phyloP scores from a whole-genome alignment of 805 yeast genomes.

The Starmerella ratchasimensis region DNA sequence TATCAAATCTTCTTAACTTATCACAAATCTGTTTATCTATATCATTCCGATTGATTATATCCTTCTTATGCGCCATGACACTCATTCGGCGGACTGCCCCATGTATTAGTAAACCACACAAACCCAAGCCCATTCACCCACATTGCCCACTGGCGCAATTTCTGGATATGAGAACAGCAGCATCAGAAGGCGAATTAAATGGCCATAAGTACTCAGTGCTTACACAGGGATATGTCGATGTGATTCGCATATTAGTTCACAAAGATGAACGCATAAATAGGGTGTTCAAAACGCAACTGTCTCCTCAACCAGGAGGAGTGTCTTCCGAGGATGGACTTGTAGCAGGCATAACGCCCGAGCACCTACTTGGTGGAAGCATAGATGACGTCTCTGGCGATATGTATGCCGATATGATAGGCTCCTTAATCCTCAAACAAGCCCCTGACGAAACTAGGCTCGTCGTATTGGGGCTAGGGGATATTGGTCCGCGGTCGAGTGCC shows the following conservation, averaged over 20 bases:
- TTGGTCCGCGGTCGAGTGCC: slow-evolving; percentile 18
- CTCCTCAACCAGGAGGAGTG: slow-evolving; percentile 20
- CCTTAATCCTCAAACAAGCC: slow-evolving; percentile 23
- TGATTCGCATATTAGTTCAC: slow-evolving; percentile 24
- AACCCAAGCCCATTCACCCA: too few species aligned
- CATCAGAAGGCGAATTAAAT: slow-evolving; percentile 10
- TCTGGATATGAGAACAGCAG: background rate
- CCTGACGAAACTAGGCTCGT: slow-evolving; percentile 24
- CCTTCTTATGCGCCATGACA: background rate
- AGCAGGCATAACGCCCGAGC: slow-evolving; percentile 17
- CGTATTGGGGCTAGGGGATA: slow-evolving; percentile 25
- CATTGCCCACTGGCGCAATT: too few species aligned
- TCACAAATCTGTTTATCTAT: too few species aligned
- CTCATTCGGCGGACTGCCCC: too few species aligned
- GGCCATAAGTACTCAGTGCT: slow-evolving; percentile 23
- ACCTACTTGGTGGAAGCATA: slow-evolving; percentile 17
- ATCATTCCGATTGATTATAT: too few species aligned
- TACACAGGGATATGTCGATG: slow-evolving; percentile 22
- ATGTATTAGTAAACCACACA: too few species aligned
- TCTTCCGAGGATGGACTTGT: slow-evolving; percentile 12
- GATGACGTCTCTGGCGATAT: slow-evolving; percentile 22
- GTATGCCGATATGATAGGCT: slow-evolving; percentile 25
- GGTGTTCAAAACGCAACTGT: slow-evolving; percentile 19
- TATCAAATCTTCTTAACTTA: too few species aligned
- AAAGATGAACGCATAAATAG: slow-evolving; percentile 22